A percentile compares a stretch with the other conserved stretches of the same genome.
phyloP scores from a whole-genome alignment of 139 green algal genomes.

The Tetraselmis chui region DNA sequence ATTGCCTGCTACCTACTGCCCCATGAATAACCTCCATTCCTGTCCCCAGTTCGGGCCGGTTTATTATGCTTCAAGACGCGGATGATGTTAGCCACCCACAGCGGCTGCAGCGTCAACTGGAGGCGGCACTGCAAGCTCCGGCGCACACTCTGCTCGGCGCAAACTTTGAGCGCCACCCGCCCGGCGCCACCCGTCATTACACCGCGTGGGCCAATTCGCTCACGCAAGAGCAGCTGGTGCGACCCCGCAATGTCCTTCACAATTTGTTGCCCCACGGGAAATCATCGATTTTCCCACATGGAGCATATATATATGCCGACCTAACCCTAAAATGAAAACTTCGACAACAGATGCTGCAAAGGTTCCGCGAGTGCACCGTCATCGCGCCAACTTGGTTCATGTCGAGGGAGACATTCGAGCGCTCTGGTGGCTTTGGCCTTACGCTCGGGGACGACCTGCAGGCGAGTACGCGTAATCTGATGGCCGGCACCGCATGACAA shows the following conservation, averaged over 20 bases:
- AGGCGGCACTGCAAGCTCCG: not conserved
- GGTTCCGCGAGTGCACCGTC: conserved; percentile 11
- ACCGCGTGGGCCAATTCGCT: conserved; percentile 11
- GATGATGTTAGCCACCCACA: conserved; percentile 8
- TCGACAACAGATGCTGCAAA: conserved; percentile 13
- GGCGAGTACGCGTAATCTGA: not conserved
- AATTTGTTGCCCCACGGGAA: no score
- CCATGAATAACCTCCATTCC: no score
- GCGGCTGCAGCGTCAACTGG: not conserved
- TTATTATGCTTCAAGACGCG: not conserved
- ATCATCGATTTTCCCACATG: no score
- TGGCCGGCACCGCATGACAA: no score
- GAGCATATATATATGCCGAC: no score
- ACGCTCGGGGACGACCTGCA: conserved; percentile 10
- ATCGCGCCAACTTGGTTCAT: conserved; percentile 12
- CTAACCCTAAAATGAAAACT: no score
- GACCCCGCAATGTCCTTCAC: no score
- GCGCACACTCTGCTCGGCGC: not conserved
- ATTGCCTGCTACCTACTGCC: no score
- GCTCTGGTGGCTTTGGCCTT: not conserved
- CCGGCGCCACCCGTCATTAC: conserved; percentile 8
- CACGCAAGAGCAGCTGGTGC: not conserved
- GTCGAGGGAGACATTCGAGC: not conserved
- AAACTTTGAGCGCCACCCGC: conserved; percentile 8
- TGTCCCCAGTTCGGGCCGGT: not conserved